A percentile compares a stretch with the other conserved stretches of the same genome.
These are phyloP conservation scores for Mortierella sp. DNA, from an alignment of 371 early-diverging fungal species.

Conservation along the genomic window DNA sequence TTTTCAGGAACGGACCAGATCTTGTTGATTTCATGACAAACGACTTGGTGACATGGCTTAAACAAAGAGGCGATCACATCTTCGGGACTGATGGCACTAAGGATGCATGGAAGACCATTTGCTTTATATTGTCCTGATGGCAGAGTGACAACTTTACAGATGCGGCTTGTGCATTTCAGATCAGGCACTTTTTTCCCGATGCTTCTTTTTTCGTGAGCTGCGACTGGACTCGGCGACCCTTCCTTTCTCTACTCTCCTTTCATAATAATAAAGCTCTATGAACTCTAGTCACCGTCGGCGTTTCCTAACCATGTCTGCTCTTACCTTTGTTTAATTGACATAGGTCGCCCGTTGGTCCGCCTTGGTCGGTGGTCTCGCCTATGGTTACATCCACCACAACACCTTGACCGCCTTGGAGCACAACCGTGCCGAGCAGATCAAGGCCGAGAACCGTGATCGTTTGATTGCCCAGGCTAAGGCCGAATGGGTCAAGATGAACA, in stretches of 20 bases:
- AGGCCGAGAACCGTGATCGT: slow-evolving; percentile 73
- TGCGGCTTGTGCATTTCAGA: too few relatives aligned
- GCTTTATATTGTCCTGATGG: too few relatives aligned
- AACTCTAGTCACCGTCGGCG: background rate
- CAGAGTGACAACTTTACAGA: too few relatives aligned
- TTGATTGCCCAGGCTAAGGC: slow-evolving; percentile 79
- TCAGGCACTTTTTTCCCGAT: too few relatives aligned
- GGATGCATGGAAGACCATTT: too few relatives aligned
- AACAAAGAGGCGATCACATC: too few relatives aligned
- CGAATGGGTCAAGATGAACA: slow-evolving; percentile 73
- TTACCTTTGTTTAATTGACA: background rate
- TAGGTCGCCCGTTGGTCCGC: slow-evolving; percentile 86
- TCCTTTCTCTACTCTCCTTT: background rate
- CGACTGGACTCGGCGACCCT: background rate
- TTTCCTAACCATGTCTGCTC: too few relatives aligned
- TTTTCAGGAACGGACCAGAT: slow-evolving; percentile 1
- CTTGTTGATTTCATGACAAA: too few relatives aligned
- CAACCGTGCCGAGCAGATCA: slow-evolving; percentile 65
- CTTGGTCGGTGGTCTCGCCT: slow-evolving; percentile 76
- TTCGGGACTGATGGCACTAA: too few relatives aligned
- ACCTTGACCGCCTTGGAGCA: slow-evolving; percentile 71
- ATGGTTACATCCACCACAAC: slow-evolving; percentile 77
- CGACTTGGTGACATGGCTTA: too few relatives aligned
- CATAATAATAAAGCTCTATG: too few relatives aligned
- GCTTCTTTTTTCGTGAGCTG: background rate